Percentiles rank a stretch among this genome's conserved stretches.
phyloP scores from a whole-genome alignment of 2,329 filamentous ascomycete genomes.

The Stachybotrys echinatus region DNA sequence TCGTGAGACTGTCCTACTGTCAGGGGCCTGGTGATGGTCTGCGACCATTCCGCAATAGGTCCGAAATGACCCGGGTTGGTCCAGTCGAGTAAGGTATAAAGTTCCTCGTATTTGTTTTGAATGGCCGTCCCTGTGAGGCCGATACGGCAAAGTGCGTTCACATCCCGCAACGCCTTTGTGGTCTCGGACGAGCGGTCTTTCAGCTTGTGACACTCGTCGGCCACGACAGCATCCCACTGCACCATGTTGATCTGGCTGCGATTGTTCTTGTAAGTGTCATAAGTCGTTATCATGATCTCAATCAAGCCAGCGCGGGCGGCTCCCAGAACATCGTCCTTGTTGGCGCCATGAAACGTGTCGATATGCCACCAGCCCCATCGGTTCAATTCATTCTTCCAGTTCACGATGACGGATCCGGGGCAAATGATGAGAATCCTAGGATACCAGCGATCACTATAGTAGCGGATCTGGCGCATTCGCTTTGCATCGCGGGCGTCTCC shows the following conservation, averaged over 20 bases:
- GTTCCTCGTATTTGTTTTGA: slow-evolving; percentile 95
- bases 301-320: slow-evolving; percentile 70
- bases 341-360: slow-evolving; percentile 69
- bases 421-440: slow-evolving; percentile 75
- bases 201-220: slow-evolving; percentile 87
- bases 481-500: slow-evolving; percentile 82
- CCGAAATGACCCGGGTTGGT: slow-evolving; percentile 75
- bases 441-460: slow-evolving; percentile 65
- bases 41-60: slow-evolving; percentile 67
- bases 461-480: slow-evolving; percentile 80
- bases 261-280: slow-evolving; percentile 80
- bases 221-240: slow-evolving; percentile 89
- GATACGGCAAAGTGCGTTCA: slow-evolving; percentile 89
- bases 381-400: slow-evolving; percentile 82
- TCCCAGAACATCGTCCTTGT: slow-evolving; percentile 64
- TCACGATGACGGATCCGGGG: slow-evolving; percentile 80
- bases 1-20: slow-evolving; percentile 89
- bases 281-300: slow-evolving; percentile 93
- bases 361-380: slow-evolving; percentile 97
- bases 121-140: slow-evolving; percentile 94
- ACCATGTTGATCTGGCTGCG: slow-evolving; percentile 72
- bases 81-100: slow-evolving; percentile 97
- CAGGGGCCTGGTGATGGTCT: slow-evolving; percentile 71
- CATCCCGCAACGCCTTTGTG: slow-evolving; percentile 79
- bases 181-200: slow-evolving; percentile 75